A percentile compares a stretch with the other conserved stretches of the same genome.
These are phyloP conservation scores for Thalassiosira livingstoniorum DNA, from an alignment of 352 stramenopile species.

Conservation along the genomic window DNA sequence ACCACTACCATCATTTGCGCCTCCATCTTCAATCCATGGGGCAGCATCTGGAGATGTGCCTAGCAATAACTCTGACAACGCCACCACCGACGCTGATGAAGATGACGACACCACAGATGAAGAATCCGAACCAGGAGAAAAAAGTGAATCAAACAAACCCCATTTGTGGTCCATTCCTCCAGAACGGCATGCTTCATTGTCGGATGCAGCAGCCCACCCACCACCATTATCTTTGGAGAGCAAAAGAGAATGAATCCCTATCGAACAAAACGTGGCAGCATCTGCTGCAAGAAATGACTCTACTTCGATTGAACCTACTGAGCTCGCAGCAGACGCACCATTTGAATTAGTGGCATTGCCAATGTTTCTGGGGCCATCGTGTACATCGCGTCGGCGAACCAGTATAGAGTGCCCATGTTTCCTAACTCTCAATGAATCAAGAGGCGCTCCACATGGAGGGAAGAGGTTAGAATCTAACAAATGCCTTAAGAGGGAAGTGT, in stretches of 20 bases:
- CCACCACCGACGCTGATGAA: not conserved
- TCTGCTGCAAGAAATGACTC: slow-evolving; percentile 55
- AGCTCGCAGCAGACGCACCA: too few species aligned
- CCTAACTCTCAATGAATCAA: slow-evolving; percentile 55
- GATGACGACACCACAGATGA: not conserved
- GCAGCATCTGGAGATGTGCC: slow-evolving; percentile 44
- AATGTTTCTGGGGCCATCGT: too few species aligned
- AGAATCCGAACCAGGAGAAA: slow-evolving; percentile 15
- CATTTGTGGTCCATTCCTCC: slow-evolving; percentile 52
- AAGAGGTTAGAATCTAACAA: slow-evolving; percentile 55
- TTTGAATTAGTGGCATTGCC: too few species aligned
- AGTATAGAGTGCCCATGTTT: slow-evolving; percentile 62
- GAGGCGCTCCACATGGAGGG: slow-evolving; percentile 49
- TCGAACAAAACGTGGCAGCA: slow-evolving; percentile 50
- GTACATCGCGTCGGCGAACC: slow-evolving; percentile 16
- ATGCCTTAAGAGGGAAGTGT: slow-evolving; percentile 55
- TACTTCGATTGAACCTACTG: too few species aligned
- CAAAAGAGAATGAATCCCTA: slow-evolving; percentile 51
- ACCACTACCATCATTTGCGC: not conserved
- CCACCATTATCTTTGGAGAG: slow-evolving; percentile 29
- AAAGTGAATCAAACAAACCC: slow-evolving; percentile 64
- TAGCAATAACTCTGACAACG: slow-evolving; percentile 51
- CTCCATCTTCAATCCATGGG: slow-evolving; percentile 9
- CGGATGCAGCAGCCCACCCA: slow-evolving; percentile 47
- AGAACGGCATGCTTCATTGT: slow-evolving; percentile 53